Percentiles rank a stretch among this genome's conserved stretches.
Conservation (phyloP, 1,284 basidiomycete species). For the Lignosus rhinocerotis region DNA sequence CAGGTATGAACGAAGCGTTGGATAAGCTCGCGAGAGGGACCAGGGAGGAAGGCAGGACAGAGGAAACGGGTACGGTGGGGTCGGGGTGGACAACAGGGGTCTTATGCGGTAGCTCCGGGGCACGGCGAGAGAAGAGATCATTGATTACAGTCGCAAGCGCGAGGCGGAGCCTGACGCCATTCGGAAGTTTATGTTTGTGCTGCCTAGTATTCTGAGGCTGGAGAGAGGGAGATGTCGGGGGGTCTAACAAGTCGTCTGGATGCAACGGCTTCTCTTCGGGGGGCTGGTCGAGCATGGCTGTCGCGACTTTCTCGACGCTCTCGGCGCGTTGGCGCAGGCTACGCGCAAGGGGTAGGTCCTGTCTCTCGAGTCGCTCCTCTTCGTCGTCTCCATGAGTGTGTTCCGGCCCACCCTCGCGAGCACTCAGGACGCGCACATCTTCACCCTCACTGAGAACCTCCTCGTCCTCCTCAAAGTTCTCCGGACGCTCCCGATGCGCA, state of each 20-base stretch:
- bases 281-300: slow-evolving; percentile 75
- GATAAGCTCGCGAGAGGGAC: slow-evolving; percentile 41
- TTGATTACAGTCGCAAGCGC: slow-evolving; percentile 73
- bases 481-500: slow-evolving; percentile 61
- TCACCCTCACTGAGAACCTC: slow-evolving; percentile 67
- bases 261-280: slow-evolving; percentile 43
- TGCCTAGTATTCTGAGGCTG: slow-evolving; percentile 32
- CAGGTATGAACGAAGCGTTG: slow-evolving; percentile 14
- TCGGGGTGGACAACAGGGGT: slow-evolving; percentile 3
- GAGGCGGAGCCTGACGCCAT: slow-evolving; percentile 76
- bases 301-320: slow-evolving; percentile 76
- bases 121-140: slow-evolving; percentile 74
- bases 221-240: slow-evolving; percentile 49
- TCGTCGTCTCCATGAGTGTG: slow-evolving; percentile 59
- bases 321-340: slow-evolving; percentile 69
- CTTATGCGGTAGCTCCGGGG: slow-evolving; percentile 41
- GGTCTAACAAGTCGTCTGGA: slow-evolving; percentile 37
- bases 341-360: slow-evolving; percentile 63
- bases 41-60: slow-evolving; percentile 41
- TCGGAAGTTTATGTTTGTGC: slow-evolving; percentile 66
- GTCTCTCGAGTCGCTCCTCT: slow-evolving; percentile 51
- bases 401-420: slow-evolving; percentile 51
- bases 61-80: slow-evolving; percentile 27
- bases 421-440: slow-evolving; percentile 50
- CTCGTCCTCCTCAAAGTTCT: slow-evolving; percentile 72